Percentiles rank a stretch among this genome's conserved stretches.
phyloP scores from a whole-genome alignment of 768 basidiomycete genomes.

The Boletus reticulatus region DNA sequence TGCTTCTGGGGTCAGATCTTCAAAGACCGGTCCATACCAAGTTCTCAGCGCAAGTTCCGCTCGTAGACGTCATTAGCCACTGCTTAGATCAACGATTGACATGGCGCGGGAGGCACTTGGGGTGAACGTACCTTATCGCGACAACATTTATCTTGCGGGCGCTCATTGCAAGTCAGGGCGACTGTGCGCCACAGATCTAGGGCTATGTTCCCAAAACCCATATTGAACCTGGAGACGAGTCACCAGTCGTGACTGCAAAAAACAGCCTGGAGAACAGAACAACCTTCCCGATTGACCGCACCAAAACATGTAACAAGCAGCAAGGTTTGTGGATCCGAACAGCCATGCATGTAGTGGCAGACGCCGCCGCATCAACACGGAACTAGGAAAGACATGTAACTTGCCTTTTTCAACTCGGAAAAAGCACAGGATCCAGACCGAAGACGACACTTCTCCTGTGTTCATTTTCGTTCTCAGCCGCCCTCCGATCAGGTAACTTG shows the following conservation, averaged over 20 bases:
- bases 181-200: background rate
- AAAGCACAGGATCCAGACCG: background rate
- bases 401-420: background rate
- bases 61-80: background rate
- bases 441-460: background rate
- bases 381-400: background rate
- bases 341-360: background rate
- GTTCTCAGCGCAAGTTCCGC: background rate
- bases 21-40: background rate
- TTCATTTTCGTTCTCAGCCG: background rate
- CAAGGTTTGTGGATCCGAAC: background rate
- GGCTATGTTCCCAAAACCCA: background rate
- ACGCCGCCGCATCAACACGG: background rate
- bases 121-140: constrained; percentile 1
- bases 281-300: background rate
- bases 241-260: too few species aligned
- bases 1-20: background rate
- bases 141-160: background rate
- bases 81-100: constrained; percentile 4
- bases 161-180: background rate
- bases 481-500: background rate
- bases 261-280: background rate
- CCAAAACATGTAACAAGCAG: background rate
- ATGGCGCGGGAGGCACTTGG: background rate
- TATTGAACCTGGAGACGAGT: background rate